Conservation (phyloP, 1,139 yeast genomes). For the Debaryomyces sp. region DNA sequence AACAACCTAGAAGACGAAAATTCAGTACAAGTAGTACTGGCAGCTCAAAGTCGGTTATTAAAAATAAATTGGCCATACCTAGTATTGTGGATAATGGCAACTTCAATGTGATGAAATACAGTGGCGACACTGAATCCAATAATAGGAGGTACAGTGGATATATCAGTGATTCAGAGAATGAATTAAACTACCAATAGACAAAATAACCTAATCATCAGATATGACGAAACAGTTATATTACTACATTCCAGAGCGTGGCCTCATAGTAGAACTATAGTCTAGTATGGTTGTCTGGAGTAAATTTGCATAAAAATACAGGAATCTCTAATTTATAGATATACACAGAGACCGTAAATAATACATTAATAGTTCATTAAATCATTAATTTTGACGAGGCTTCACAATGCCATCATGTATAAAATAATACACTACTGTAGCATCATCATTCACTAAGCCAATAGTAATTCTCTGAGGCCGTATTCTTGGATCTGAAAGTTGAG, state of each 20-base stretch:
- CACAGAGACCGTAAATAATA: not conserved
- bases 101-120: slow-evolving; percentile 1
- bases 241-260: not conserved
- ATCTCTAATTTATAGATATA: slow-evolving; percentile 1
- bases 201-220: not conserved
- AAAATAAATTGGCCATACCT: slow-evolving; percentile 10
- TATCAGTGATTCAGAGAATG: slow-evolving; percentile 21
- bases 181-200: slow-evolving; percentile 3
- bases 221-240: not conserved
- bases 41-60: slow-evolving; percentile 12
- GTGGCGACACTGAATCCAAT: slow-evolving; percentile 6
- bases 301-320: not conserved
- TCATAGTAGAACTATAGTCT: not conserved
- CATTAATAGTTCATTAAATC: not conserved
- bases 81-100: not conserved
- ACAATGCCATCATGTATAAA: slow-evolving; percentile 63
- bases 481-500: slow-evolving; percentile 4
- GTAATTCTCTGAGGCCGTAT: slow-evolving; percentile 44
- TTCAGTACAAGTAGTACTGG: slow-evolving; percentile 6
- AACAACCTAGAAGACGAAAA: not conserved
- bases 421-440: slow-evolving; percentile 71
- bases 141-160: slow-evolving; percentile 20
- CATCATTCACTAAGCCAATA: slow-evolving; percentile 60
- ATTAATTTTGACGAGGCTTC: slow-evolving; percentile 56
- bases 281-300: not conserved